These are phyloP conservation scores for Pseudogymnoascus pannorum DNA, from an alignment of 2,329 filamentous ascomycete species.

Conservation along the genomic window DNA sequence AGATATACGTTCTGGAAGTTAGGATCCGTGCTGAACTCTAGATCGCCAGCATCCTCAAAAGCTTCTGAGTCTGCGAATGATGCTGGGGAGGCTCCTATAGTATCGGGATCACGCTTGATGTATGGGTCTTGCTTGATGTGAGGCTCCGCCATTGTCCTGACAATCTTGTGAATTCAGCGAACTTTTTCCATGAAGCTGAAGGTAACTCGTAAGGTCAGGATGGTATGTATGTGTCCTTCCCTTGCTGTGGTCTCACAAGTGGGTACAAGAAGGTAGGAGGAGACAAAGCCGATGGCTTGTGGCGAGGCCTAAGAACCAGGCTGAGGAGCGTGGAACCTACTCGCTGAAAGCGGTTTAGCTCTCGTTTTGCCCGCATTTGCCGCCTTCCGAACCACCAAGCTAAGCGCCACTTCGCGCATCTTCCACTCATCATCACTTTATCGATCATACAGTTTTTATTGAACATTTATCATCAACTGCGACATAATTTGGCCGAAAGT, in stretches of 20 bases:
- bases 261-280: slow-evolving; percentile 6
- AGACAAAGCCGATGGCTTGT: not conserved
- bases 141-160: slow-evolving; percentile 24
- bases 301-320: not conserved
- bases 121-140: slow-evolving; percentile 42
- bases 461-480: not conserved
- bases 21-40: slow-evolving; percentile 44
- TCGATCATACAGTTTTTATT: not conserved
- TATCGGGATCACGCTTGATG: slow-evolving; percentile 45
- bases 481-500: not conserved
- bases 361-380: not conserved
- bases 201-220: not conserved
- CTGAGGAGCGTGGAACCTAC: slow-evolving; percentile 1
- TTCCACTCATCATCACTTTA: not conserved
- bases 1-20: slow-evolving; percentile 52
- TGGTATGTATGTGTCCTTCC: not conserved
- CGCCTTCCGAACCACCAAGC: slow-evolving; percentile 2
- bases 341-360: slow-evolving; percentile 2
- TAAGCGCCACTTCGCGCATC: slow-evolving; percentile 6
- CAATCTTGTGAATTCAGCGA: slow-evolving; percentile 1
- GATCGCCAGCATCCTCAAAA: slow-evolving; percentile 59
- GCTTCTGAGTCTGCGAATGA: slow-evolving; percentile 56
- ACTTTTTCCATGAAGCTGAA: slow-evolving; percentile 5
- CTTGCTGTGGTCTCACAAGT: not conserved
- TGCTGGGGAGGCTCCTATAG: slow-evolving; percentile 34